Conservation (phyloP, 208 protist genomes). For the Trypanosoma boissoni region DNA sequence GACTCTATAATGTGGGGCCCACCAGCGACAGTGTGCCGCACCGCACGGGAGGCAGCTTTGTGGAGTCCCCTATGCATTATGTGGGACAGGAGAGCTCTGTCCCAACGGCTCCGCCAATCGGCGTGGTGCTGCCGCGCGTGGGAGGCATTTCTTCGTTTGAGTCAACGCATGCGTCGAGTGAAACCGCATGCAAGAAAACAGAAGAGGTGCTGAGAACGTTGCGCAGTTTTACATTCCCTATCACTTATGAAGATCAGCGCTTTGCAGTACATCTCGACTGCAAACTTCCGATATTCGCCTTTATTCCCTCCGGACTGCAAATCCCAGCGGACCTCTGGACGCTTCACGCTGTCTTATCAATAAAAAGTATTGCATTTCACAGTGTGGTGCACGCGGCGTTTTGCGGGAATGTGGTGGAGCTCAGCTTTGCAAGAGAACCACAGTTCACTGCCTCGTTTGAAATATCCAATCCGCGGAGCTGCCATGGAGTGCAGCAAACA, state of each 20-base stretch:
- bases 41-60: conserved; percentile 8
- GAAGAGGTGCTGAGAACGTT: conserved; percentile 19
- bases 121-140: conserved; percentile 62
- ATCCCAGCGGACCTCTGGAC: conserved; percentile 70
- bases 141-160: conserved; percentile 63
- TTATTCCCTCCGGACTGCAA: conserved; percentile 40
- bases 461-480: conserved; percentile 8
- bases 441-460: conserved; percentile 65
- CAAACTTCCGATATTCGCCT: conserved; percentile 46
- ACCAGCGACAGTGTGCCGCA: conserved; percentile 10
- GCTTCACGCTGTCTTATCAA: conserved; percentile 43
- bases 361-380: conserved; percentile 57
- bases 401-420: conserved; percentile 42
- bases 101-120: conserved; percentile 26
- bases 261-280: conserved; percentile 56
- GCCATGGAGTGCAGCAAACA: not conserved
- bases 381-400: conserved; percentile 57
- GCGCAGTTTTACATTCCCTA: conserved; percentile 61
- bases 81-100: conserved; percentile 2
- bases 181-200: not conserved
- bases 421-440: conserved; percentile 61
- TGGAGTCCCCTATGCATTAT: no score
- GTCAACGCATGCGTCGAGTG: conserved; percentile 10
- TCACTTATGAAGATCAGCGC: conserved; percentile 70
- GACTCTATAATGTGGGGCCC: conserved; percentile 9